phyloP scores from a whole-genome alignment of 2,329 filamentous ascomycete genomes.

The Penicillium sp. region DNA sequence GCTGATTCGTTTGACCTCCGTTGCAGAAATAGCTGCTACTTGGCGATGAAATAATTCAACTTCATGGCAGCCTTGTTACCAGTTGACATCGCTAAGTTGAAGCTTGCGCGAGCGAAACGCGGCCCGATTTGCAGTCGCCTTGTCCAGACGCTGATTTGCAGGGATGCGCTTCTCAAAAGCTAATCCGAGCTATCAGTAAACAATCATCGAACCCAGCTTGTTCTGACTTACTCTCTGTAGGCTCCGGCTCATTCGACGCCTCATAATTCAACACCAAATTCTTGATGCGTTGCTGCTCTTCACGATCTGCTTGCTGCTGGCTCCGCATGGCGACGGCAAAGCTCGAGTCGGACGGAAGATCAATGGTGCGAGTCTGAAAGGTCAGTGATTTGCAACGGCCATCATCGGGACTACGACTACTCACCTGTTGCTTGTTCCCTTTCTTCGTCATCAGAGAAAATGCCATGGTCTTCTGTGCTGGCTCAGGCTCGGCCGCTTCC shows the following conservation, averaged over 20 bases:
- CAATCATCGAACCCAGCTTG: slow-evolving; percentile 55
- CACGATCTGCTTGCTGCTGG: slow-evolving; percentile 88
- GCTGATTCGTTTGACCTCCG: too few relatives aligned
- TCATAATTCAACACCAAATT: slow-evolving; percentile 95
- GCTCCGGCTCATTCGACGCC: slow-evolving; percentile 72
- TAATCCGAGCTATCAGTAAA: too few relatives aligned
- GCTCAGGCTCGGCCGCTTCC: slow-evolving; percentile 11
- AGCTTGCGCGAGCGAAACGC: slow-evolving; percentile 82
- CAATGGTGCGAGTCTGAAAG: slow-evolving; percentile 75
- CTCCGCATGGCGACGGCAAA: slow-evolving; percentile 95
- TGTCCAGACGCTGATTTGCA: slow-evolving; percentile 30
- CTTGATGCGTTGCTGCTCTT: slow-evolving; percentile 98
- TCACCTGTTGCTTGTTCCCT: slow-evolving; percentile 87
- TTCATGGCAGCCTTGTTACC: slow-evolving; percentile 71
- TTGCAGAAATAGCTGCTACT: too few relatives aligned
- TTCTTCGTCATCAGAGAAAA: slow-evolving; percentile 94
- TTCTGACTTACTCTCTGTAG: slow-evolving; percentile 64
- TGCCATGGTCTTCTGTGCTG: slow-evolving; percentile 66
- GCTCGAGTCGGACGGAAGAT: slow-evolving; percentile 76
- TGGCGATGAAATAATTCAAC: too few relatives aligned
- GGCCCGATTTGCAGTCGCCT: slow-evolving; percentile 47
- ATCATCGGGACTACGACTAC: slow-evolving; percentile 9
- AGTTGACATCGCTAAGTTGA: slow-evolving; percentile 94
- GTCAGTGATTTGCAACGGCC: neutral
- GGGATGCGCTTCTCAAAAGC: slow-evolving; percentile 39